Conservation (phyloP, 2,329 filamentous ascomycete genomes). For the Diaporthe nobilis region DNA sequence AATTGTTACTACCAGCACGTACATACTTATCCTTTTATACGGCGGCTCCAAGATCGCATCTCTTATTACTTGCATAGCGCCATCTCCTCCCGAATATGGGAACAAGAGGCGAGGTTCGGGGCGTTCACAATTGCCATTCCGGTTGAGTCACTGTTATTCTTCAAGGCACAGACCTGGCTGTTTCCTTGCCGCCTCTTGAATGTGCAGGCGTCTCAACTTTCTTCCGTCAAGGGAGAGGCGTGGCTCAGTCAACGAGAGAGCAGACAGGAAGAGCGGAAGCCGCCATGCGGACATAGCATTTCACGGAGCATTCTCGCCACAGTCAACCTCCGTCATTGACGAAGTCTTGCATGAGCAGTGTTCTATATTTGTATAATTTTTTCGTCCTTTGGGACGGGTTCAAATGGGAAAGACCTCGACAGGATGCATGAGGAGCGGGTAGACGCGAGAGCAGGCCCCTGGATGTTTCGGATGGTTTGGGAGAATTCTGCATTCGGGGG, state of each 20-base stretch:
- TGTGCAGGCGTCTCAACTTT: neutral
- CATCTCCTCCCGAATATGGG: constrained; percentile 22
- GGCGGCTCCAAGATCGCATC: constrained; percentile 36
- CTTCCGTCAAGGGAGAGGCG: neutral
- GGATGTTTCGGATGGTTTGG: neutral
- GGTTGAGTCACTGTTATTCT: neutral
- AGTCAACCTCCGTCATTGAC: neutral
- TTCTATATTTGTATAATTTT: constrained; percentile 23
- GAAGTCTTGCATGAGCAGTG: neutral
- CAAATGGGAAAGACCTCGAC: constrained; percentile 1
- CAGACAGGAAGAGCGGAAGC: neutral
- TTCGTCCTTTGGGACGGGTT: constrained; percentile 20
- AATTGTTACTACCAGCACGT: constrained; percentile 35
- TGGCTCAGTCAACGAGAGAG: neutral
- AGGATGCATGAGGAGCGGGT: constrained; percentile 12
- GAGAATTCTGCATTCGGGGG: constrained; percentile 8
- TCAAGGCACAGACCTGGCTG: neutral
- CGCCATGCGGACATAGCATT: neutral
- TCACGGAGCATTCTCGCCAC: neutral
- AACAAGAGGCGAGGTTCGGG: constrained; percentile 31
- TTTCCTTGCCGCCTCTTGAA: neutral
- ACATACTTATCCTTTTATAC: constrained; percentile 9
- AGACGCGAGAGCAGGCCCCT: neutral
- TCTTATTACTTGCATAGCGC: constrained; percentile 40
- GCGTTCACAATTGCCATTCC: constrained; percentile 28